Conservation (phyloP, 1,139 yeast genomes). For the Scheffersomyces quercinus region DNA sequence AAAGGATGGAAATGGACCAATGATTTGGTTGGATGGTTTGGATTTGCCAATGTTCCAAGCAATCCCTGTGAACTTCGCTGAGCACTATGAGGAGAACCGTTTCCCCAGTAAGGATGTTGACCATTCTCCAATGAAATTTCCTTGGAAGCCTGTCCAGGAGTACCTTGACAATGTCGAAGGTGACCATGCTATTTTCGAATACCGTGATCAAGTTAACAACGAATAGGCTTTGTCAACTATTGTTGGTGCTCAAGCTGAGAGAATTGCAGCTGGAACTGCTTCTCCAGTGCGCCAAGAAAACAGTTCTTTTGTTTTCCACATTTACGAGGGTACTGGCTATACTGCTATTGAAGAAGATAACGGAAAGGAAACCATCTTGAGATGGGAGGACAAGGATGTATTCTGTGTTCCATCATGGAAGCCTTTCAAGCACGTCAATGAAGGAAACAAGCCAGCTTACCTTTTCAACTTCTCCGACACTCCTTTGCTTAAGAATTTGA, state of each 20-base stretch:
- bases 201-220: constrained; percentile 5
- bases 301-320: constrained; percentile 17
- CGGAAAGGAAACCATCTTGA: constrained; percentile 7
- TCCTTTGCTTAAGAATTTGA: constrained; percentile 16
- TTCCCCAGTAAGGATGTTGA: constrained; percentile 14
- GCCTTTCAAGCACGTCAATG: constrained; percentile 16
- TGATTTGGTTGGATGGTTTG: constrained; percentile 24
- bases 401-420: constrained; percentile 22
- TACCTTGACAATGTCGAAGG: constrained; percentile 10
- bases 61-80: constrained; percentile 23
- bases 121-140: constrained; percentile 13
- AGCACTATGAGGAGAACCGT: constrained; percentile 15
- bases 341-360: constrained; percentile 12
- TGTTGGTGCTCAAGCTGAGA: constrained; percentile 19
- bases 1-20: constrained; percentile 22
- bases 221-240: constrained; percentile 12
- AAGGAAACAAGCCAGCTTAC: constrained; percentile 12
- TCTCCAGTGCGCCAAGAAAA: constrained; percentile 17
- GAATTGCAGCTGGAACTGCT: constrained; percentile 8
- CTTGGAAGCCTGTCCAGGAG: constrained; percentile 17
- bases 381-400: constrained; percentile 16
- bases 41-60: constrained; percentile 23
- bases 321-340: constrained; percentile 16
- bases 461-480: constrained; percentile 17
- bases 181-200: constrained; percentile 13